A percentile compares a stretch with the other conserved stretches of the same genome.
These are phyloP conservation scores for Lactarius tabidus DNA, from an alignment of 768 basidiomycete species.

Conservation along the genomic window DNA sequence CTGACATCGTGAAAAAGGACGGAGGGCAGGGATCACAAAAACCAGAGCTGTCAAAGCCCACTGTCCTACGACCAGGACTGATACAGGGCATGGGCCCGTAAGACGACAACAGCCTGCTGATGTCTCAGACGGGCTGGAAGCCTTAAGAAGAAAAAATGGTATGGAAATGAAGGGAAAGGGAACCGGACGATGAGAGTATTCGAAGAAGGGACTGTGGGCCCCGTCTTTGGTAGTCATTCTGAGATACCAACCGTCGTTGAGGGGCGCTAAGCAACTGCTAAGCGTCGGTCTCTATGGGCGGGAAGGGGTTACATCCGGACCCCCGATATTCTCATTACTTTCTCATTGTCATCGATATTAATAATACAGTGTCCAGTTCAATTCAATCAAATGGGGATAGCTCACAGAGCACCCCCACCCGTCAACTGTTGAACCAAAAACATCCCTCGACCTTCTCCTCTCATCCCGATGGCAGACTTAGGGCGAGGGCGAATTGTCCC, in stretches of 20 bases:
- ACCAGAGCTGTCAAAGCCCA: not conserved
- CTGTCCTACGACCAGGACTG: not conserved
- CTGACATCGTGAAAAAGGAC: slow-evolving; percentile 5
- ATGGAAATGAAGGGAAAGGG: not conserved
- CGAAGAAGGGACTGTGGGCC: not conserved
- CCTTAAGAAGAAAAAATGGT: not conserved
- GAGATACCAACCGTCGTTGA: slow-evolving; percentile 3
- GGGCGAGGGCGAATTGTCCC: slow-evolving; percentile 50
- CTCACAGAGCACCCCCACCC: slow-evolving; percentile 38
- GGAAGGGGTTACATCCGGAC: not conserved
- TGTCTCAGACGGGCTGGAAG: slow-evolving; percentile 13
- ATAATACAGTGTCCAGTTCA: slow-evolving; percentile 3
- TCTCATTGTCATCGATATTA: not conserved
- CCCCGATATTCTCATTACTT: not conserved
- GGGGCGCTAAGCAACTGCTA: not conserved
- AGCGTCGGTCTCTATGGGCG: slow-evolving; percentile 9
- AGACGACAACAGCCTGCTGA: slow-evolving; percentile 16
- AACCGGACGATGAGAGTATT: not conserved
- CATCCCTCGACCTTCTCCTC: slow-evolving; percentile 73
- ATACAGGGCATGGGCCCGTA: slow-evolving; percentile 12
- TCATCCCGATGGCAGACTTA: slow-evolving; percentile 73
- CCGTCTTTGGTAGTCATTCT: slow-evolving; percentile 8
- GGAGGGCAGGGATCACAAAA: not conserved
- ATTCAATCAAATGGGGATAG: not conserved
- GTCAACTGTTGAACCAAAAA: slow-evolving; percentile 78